Evolutionary conservation across 805 yeast genomes (phyloP).

Genomic region (Nakazawaea pomicola): DNA sequence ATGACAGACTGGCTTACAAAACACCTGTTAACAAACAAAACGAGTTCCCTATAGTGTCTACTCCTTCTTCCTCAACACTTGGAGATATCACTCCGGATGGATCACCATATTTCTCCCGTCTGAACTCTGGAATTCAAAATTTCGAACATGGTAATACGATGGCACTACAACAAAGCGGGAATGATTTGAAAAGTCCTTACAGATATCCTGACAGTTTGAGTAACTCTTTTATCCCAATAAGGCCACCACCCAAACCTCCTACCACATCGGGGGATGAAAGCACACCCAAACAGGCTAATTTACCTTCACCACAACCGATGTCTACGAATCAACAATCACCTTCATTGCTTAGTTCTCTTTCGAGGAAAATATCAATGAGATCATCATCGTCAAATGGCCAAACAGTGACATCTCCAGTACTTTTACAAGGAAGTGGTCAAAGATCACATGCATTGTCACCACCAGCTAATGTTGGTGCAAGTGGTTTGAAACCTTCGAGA

Average conservation of each 20-base stretch:
- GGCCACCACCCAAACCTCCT: constrained; percentile 68
- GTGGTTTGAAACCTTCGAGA: constrained; percentile 22
- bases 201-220: constrained; percentile 6
- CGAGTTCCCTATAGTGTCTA: constrained; percentile 29
- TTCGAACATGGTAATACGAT: not conserved
- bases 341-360: constrained; percentile 15
- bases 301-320: constrained; percentile 12
- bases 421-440: constrained; percentile 1
- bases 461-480: constrained; percentile 1
- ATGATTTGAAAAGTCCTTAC: constrained; percentile 9
- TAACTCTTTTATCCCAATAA: constrained; percentile 46
- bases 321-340: constrained; percentile 10
- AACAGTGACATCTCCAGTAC: constrained; percentile 2
- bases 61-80: constrained; percentile 11
- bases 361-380: constrained; percentile 24
- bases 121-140: not conserved
- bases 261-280: constrained; percentile 1
- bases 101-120: constrained; percentile 1
- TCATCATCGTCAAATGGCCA: constrained; percentile 12
- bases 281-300: constrained; percentile 19
- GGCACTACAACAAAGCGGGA: not conserved
- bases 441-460: constrained; percentile 4
- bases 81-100: constrained; percentile 4
- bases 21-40: constrained; percentile 9
- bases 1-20: constrained; percentile 9